Percentiles rank a stretch among this genome's conserved stretches.
Evolutionary conservation across 805 yeast genomes (phyloP).

Genomic region (Metschnikowia bowlesiae): DNA sequence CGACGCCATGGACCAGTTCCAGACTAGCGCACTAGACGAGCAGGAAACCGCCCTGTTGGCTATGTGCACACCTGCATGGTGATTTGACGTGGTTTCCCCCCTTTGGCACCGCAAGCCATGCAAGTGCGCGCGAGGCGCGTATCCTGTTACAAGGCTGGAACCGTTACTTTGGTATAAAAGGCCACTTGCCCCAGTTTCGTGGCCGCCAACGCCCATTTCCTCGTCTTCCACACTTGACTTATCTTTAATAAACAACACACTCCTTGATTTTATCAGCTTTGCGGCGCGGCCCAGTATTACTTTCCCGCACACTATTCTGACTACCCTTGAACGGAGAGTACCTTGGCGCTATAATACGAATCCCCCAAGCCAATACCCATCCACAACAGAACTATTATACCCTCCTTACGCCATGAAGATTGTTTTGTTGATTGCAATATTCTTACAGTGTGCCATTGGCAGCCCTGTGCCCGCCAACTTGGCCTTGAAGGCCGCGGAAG

Average conservation of each 20-base stretch:
- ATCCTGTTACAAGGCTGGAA: not conserved
- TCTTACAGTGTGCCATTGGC: constrained; percentile 12
- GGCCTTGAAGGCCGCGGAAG: constrained; percentile 18
- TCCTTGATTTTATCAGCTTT: not conserved
- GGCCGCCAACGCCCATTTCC: too few species aligned
- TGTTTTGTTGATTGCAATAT: not conserved
- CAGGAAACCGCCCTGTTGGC: not conserved
- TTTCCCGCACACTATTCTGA: too few species aligned
- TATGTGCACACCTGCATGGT: not conserved
- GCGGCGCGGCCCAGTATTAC: too few species aligned
- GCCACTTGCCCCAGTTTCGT: not conserved
- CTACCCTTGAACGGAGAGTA: too few species aligned
- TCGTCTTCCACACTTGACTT: too few species aligned
- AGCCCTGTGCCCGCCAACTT: constrained; percentile 31
- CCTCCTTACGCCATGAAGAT: constrained; percentile 8
- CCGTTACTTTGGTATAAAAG: not conserved
- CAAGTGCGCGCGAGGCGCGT: constrained; percentile 1
- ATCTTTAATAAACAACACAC: not conserved
- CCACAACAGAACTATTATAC: not conserved
- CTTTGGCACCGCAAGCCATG: not conserved
- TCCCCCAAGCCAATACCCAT: not conserved
- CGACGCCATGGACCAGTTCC: not conserved
- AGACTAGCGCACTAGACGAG: not conserved
- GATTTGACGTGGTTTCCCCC: not conserved
- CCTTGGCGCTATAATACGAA: too few species aligned